Evolutionary conservation across 2,329 filamentous ascomycete genomes (phyloP).

Genomic region (Sarocladium kiliense): DNA sequence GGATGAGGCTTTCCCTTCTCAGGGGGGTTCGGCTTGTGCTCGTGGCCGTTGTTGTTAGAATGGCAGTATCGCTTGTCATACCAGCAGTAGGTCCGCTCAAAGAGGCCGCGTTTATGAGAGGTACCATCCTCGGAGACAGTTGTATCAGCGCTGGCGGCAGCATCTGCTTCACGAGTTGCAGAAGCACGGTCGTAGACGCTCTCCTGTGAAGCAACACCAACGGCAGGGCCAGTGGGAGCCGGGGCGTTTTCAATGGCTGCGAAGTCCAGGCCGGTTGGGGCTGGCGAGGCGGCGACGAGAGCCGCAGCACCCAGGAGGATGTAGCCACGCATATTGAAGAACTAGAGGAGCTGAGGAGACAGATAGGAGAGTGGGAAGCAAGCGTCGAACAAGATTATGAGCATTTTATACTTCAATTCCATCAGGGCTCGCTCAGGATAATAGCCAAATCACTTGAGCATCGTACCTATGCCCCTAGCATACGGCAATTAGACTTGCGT

Average conservation of each 20-base stretch:
- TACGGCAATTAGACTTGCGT: too few species aligned
- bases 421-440: too few species aligned
- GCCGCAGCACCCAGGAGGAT: conserved; percentile 1
- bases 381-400: too few species aligned
- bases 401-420: too few species aligned
- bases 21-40: not conserved
- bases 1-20: not conserved
- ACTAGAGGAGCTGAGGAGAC: not conserved
- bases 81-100: conserved; percentile 1
- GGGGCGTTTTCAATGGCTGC: not conserved
- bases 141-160: not conserved
- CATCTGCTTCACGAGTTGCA: not conserved
- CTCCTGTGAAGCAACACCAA: not conserved
- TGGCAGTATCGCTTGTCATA: not conserved
- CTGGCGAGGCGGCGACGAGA: not conserved
- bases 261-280: not conserved
- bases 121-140: not conserved
- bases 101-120: not conserved
- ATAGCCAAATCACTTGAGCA: too few species aligned
- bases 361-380: too few species aligned
- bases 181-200: not conserved
- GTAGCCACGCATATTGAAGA: not conserved
- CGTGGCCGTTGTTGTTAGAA: not conserved
- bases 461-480: too few species aligned
- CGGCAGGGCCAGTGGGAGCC: not conserved